phyloP scores from a whole-genome alignment of 2,329 filamentous ascomycete genomes.

The Xylogone sp. region DNA sequence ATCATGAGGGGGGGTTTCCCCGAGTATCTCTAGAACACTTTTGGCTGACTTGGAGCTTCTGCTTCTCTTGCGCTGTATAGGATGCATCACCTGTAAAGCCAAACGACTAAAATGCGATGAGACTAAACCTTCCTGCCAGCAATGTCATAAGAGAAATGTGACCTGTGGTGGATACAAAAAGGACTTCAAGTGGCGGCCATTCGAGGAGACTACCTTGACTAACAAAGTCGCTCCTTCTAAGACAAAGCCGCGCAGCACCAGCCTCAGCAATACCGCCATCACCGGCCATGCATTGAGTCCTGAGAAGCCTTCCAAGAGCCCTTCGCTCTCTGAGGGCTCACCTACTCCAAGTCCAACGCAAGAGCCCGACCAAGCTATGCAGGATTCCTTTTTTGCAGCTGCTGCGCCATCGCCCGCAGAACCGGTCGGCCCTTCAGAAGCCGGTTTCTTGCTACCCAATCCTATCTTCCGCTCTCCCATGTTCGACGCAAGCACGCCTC shows the following conservation, averaged over 20 bases:
- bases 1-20: no score
- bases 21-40: neutral
- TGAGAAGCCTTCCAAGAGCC: constrained; percentile 10
- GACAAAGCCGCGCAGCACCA: constrained; percentile 9
- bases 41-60: constrained; percentile 6
- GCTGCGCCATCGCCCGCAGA: constrained; percentile 18
- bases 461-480: constrained; percentile 19
- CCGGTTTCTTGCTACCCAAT: neutral
- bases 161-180: constrained; percentile 70
- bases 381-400: constrained; percentile 25
- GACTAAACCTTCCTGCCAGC: constrained; percentile 63
- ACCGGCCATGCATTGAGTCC: constrained; percentile 16
- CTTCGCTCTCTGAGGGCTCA: constrained; percentile 19
- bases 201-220: constrained; percentile 58
- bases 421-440: neutral
- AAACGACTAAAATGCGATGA: constrained; percentile 74
- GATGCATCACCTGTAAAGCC: constrained; percentile 69
- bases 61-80: constrained; percentile 34
- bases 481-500: constrained; percentile 27
- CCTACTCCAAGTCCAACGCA: constrained; percentile 12
- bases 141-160: constrained; percentile 63
- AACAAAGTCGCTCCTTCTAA: constrained; percentile 31
- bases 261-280: neutral
- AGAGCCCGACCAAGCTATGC: constrained; percentile 22
- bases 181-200: constrained; percentile 71